Base-by-base conservation (phyloP, 768 basidiomycete genomes). In the Russula abietina region DNA sequence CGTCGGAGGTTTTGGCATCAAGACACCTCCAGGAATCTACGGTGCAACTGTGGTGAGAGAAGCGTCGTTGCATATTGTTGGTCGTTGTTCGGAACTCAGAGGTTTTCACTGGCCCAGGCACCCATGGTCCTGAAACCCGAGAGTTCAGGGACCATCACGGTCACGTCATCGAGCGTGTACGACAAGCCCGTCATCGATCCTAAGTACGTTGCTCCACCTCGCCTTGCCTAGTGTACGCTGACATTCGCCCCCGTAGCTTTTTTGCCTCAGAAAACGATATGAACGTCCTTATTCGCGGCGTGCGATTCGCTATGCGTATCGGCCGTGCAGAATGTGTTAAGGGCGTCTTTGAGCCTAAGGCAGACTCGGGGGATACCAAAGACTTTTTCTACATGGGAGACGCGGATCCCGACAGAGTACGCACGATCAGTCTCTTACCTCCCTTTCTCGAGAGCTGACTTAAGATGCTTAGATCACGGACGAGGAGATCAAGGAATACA, bases 401-500 rank as follows among this genome's bases (percentile, higher is more conserved):
- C 28, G 66, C 50, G 7, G 58, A 65, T 58, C 57, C 59, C 9
- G 61, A 53, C 24, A 24, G 53, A 26, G 65, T 55, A 55, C 61
- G 38, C 33, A 26, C 39, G 4, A 45, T 22, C n/a, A 10, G 7
- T n/a, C 16, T 7, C 17, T 32, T 22, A 38, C 10, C 2, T 17
- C 16, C 16, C 17, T 1, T 7, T 16, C 16, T 39, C n/a, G n/a
- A 26, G 55, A 4, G 16, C 39, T 43, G 62, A 59, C 24, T 30
- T 39, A 1, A 41, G n/a, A 19, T 14, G 32, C 36, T 33, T 28
- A 65, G 60, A 38, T 65, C 48, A 67, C 66, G 30, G 66, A 67
- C 43, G 66, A 66, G 30, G 69, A 69, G 45, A 67, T 67, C 43
- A 60, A 61, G 38, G 58, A 54, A 16, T 69, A 24, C 55, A 59